Percentiles rank a stretch among this genome's conserved stretches.
These are phyloP conservation scores for Bothriochloa decipiens DNA, from an alignment of 176 grass and related monocot species.

Conservation along the genomic window DNA sequence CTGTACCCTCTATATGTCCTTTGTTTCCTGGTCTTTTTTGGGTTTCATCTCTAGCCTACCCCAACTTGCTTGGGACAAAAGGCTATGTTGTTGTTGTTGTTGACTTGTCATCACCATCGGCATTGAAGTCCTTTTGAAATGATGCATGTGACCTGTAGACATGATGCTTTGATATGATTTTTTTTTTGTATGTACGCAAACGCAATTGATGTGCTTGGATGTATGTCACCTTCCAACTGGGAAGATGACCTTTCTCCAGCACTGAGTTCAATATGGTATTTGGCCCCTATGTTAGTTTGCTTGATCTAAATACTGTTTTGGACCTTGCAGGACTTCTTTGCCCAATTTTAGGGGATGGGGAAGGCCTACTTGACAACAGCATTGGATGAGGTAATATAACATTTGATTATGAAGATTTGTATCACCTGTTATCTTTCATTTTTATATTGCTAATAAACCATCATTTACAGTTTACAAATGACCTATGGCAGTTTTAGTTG, in stretches of 20 bases:
- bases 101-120: no score
- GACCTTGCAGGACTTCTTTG: conserved; percentile 51
- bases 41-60: no score
- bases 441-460: not conserved
- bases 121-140: conserved; percentile 8
- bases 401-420: conserved; percentile 1
- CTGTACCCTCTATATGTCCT: no score
- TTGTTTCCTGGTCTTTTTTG: no score
- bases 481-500: not conserved
- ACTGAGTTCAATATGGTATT: not conserved
- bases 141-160: conserved; percentile 11
- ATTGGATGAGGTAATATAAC: conserved; percentile 41
- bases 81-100: no score
- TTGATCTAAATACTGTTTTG: conserved; percentile 12
- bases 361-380: conserved; percentile 38
- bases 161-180: not conserved
- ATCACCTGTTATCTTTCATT: conserved; percentile 1
- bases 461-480: not conserved
- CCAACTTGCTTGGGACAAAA: no score
- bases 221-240: not conserved
- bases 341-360: conserved; percentile 59
- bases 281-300: not conserved
- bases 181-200: not conserved
- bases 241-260: not conserved
- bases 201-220: not conserved